phyloP scores from a whole-genome alignment of 306 rosid species.

The Medicago lupulina region DNA sequence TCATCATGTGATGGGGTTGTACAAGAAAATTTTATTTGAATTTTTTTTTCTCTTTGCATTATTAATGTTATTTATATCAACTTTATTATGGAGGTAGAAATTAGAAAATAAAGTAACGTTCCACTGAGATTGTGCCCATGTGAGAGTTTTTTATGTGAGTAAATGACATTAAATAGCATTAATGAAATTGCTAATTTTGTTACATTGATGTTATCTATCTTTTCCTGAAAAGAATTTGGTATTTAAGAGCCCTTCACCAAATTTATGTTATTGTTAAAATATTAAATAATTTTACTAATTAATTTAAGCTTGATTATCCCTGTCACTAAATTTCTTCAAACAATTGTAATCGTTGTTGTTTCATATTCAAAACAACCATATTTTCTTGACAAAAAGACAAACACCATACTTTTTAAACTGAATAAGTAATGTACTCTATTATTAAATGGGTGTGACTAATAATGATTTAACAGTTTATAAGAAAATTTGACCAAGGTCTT shows the following conservation, averaged over 20 bases:
- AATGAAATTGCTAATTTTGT: conserved; percentile 29
- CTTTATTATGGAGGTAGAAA: conserved; percentile 17
- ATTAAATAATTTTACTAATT: too few species aligned
- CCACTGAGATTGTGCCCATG: conserved; percentile 36
- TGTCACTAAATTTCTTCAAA: too few species aligned
- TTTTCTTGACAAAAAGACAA: too few species aligned
- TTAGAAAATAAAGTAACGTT: conserved; percentile 39
- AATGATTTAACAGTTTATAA: too few species aligned
- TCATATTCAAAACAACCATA: too few species aligned
- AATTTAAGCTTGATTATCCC: too few species aligned
- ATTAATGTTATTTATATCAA: not conserved
- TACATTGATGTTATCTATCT: conserved; percentile 2
- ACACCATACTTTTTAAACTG: too few species aligned
- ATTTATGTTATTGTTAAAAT: not conserved
- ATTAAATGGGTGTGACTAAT: too few species aligned
- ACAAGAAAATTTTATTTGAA: not conserved
- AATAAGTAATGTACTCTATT: too few species aligned
- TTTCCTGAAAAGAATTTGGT: conserved; percentile 21
- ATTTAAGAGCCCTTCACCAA: conserved; percentile 25
- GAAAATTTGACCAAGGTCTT: too few species aligned
- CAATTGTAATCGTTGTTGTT: too few species aligned
- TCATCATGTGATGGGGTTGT: conserved; percentile 48
- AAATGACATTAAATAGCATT: conserved; percentile 26
- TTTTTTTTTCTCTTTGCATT: not conserved
- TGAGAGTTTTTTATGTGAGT: conserved; percentile 39